Base-by-base conservation (phyloP, 441 rosid genomes). In the Kokia cookei region DNA sequence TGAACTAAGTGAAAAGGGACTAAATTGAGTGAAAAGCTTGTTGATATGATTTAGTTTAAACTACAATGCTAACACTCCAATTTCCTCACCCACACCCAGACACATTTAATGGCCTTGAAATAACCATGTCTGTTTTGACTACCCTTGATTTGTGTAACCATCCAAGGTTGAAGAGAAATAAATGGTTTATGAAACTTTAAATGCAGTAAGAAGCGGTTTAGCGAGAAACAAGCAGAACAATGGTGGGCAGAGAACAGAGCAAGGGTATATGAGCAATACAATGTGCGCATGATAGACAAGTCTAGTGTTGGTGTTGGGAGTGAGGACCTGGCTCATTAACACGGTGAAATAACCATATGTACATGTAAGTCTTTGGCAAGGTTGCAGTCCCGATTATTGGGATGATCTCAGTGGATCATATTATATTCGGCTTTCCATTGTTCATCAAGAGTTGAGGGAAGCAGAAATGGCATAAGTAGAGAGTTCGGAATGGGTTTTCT, bases 231-330 rank as follows among this genome's bases (percentile, higher is more conserved):
- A 82, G 98, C 99, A 3, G 99, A 93, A 73, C 89, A 86, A 74
- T 91, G 99, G 99, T 95, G 99, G 99, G 88, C 97, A 58, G 96
- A 91, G 82, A 95, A 95, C 84, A 87, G 96, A 73, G 89, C 86
- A 74, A 86, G 98, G 81, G 98, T 95, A 55, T 89, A 93, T 5
- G 92, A 91, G 80, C 91, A 82, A 60, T 91, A 95, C 89, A 93
- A 93, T 24, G 97, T 93, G 35, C 90, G 92, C 59, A 80, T 73
- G 83, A 75, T 86, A 26, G 97, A 93, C 83, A 95, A 86, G 83
- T 84, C 94, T 29, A 88, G 85, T 71, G 80, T 85, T 10, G 89
- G 91, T 64, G 87, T 81, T 14, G 93, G 87, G 24, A 86, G 91
- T 71, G 93, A 89, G 77, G 97, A 85, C 83, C 60, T 88, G 81